These are phyloP conservation scores for Medakamo hakoo DNA, from an alignment of 139 green algal genomes.

Conservation along the genomic window DNA sequence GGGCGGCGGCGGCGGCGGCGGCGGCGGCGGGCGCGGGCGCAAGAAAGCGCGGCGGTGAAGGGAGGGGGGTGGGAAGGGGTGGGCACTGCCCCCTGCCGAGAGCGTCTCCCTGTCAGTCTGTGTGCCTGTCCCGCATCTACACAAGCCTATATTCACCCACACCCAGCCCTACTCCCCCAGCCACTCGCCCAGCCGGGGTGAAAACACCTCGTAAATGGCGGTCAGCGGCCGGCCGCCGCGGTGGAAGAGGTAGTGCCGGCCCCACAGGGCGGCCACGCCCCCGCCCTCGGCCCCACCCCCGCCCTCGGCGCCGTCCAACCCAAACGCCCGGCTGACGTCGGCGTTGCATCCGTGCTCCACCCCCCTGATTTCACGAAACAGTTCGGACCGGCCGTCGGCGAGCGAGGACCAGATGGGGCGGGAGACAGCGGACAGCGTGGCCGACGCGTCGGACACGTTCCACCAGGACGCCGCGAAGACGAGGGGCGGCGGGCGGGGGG, in stretches of 20 bases:
- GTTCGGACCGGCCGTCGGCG: constrained; percentile 48
- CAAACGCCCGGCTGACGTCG: constrained; percentile 25
- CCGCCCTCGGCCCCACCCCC: neutral
- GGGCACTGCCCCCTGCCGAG: too few species aligned
- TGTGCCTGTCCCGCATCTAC: neutral
- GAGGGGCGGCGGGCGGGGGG: constrained; percentile 19
- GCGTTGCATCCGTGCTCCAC: constrained; percentile 47
- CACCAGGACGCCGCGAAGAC: constrained; percentile 91
- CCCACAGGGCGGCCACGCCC: constrained; percentile 67
- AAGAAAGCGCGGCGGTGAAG: neutral
- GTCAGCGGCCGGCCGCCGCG: constrained; percentile 66
- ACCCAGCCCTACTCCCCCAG: constrained; percentile 7
- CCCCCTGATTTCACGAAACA: constrained; percentile 58
- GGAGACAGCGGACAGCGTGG: neutral
- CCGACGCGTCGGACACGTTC: constrained; percentile 14
- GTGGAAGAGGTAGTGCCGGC: constrained; percentile 85
- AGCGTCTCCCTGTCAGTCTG: too few species aligned
- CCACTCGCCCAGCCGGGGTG: constrained; percentile 19
- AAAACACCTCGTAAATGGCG: constrained; percentile 93
- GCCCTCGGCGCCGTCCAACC: too few species aligned
- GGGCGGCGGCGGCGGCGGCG: too few species aligned
- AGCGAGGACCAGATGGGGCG: constrained; percentile 73
- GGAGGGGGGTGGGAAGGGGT: too few species aligned
- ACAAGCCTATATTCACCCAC: neutral
- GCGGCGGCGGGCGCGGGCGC: too few species aligned